Evolutionary conservation across 2,329 filamentous ascomycete genomes (phyloP), one percentile per base, ranked within the genome.

Genomic region (Neopestalotiopsis sp.): DNA sequence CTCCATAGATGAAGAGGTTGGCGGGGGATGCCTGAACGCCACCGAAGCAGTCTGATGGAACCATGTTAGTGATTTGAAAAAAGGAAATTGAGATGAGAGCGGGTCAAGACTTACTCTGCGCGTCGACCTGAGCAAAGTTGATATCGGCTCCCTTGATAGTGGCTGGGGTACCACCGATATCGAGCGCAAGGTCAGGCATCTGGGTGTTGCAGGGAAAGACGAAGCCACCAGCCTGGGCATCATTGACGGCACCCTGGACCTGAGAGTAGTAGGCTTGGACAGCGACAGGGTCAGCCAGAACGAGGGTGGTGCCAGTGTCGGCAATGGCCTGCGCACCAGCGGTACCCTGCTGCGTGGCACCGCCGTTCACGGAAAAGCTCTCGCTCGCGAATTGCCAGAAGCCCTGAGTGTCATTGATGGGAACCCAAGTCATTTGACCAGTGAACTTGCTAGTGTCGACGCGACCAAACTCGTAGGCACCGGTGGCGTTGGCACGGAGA

Each of bases 241-340:
- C 78, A 62, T 83, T 76, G 20, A 71, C 69, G 1, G 86, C 85
- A 14, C 83, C 84, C 1, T 75, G 72, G 9, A 88, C 81, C 60
- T 83, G 77, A 38, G 78, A 72, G 75, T 87, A 88, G 78, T 88
- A 88, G 3, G 76, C 81, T 4, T 83, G 74, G 61, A 85, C 83
- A 58, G 90, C 83, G 32, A 79, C 75, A 38, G 84, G 78, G 74
- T 89, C 86, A 69, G 89, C 85, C 45, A 92, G 82, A 69, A 92
- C 81, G 66, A 92, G 84, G 0, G 89, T 90, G 34, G 90, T 92
- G 70, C 90, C 90, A 10, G 86, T 87, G 79, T 90, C 88, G 40
- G 84, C 81, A 68, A 88, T 85, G 49, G 84, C 82, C 78, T 87
- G 82, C 70, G 83, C 82, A 32, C 79, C 77, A 1, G 77, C 64